These are phyloP conservation scores for Lanmaoa rubissima DNA, from an alignment of 768 basidiomycete species.

Conservation along the genomic window DNA sequence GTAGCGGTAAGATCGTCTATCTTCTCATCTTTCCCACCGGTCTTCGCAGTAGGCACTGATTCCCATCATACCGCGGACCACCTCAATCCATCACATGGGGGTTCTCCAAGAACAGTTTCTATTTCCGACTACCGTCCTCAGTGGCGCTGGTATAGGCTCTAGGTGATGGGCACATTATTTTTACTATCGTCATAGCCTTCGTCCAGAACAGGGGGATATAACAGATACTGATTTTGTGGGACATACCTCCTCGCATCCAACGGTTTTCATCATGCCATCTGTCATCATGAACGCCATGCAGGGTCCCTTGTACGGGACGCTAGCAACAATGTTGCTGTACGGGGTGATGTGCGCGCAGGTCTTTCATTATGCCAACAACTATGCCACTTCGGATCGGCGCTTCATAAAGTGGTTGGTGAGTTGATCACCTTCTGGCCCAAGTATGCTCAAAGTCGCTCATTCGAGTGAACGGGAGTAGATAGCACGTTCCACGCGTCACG, in stretches of 20 bases:
- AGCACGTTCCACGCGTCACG: background rate
- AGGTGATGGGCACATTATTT: too few relatives aligned
- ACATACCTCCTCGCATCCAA: background rate
- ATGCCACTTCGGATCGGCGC: slow-evolving; percentile 2
- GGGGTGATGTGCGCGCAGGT: slow-evolving; percentile 18
- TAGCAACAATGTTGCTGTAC: slow-evolving; percentile 9
- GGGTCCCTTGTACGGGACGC: slow-evolving; percentile 11
- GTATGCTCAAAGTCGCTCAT: background rate
- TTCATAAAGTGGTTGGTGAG: slow-evolving; percentile 15
- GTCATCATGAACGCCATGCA: slow-evolving; percentile 6
- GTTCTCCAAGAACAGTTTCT: too few relatives aligned
- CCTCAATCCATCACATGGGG: too few relatives aligned
- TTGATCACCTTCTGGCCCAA: background rate
- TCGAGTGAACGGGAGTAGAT: slow-evolving; percentile 6
- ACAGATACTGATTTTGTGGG: background rate
- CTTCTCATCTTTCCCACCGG: too few relatives aligned
- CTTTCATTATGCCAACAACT: slow-evolving; percentile 11
- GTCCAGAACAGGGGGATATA: background rate
- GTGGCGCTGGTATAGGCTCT: too few relatives aligned
- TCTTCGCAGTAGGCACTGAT: too few relatives aligned
- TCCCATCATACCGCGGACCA: too few relatives aligned
- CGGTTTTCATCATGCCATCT: slow-evolving; percentile 4
- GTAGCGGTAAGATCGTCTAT: too few relatives aligned
- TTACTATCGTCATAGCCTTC: too few relatives aligned
- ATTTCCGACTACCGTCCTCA: too few relatives aligned